These are phyloP conservation scores for Hypericum androsaemum DNA, from an alignment of 345 rosid genomes.

Conservation along the genomic window DNA sequence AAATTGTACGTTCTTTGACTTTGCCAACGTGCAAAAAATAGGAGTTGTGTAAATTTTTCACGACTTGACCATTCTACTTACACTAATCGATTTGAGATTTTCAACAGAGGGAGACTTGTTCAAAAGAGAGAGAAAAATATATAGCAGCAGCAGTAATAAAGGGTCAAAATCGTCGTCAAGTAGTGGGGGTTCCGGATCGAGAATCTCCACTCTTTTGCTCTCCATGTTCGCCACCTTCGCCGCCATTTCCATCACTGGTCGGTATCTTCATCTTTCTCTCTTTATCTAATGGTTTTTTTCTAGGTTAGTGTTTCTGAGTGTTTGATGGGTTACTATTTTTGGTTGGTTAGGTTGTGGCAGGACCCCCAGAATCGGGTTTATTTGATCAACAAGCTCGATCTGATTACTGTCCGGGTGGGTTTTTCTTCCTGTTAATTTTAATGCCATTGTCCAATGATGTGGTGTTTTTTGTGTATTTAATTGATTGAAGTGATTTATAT, in stretches of 20 bases:
- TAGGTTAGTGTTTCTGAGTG: not conserved
- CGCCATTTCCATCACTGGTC: conserved; percentile 22
- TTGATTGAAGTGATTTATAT: not conserved
- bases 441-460: too few relatives aligned
- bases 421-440: not conserved
- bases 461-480: not conserved
- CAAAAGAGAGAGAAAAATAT: not conserved
- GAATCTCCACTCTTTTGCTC: conserved; percentile 50
- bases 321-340: not conserved
- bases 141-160: conserved; percentile 13
- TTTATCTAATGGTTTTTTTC: not conserved
- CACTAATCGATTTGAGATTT: too few relatives aligned
- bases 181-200: conserved; percentile 28
- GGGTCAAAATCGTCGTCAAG: conserved; percentile 35
- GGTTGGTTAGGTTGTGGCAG: conserved; percentile 20
- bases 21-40: too few relatives aligned
- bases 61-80: too few relatives aligned
- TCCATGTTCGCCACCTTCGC: conserved; percentile 30
- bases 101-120: too few relatives aligned
- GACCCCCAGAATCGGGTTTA: conserved; percentile 23
- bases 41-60: too few relatives aligned
- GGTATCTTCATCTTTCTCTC: conserved; percentile 2
- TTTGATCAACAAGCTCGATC: conserved; percentile 24
- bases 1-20: too few relatives aligned
- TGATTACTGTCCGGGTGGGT: conserved; percentile 20